phyloP scores from a whole-genome alignment of 108 stramenopile species.

The Skeletonema grethae region DNA sequence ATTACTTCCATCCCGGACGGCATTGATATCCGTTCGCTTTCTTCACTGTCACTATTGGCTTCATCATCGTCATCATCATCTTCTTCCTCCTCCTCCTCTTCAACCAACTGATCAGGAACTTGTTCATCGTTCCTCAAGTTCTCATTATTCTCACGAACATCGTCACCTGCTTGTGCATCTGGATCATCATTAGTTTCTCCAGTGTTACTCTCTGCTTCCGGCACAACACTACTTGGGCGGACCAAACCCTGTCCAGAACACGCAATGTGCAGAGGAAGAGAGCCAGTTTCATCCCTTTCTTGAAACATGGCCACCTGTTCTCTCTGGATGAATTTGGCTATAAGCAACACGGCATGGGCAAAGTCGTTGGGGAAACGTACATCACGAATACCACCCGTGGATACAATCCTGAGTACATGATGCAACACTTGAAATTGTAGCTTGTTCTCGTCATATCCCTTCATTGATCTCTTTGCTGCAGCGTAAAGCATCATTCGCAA shows the following conservation, averaged over 20 bases:
- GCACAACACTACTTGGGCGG: slow-evolving; percentile 4
- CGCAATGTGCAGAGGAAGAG: slow-evolving; percentile 47
- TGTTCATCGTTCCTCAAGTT: slow-evolving; percentile 7
- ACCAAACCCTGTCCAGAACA: slow-evolving; percentile 27
- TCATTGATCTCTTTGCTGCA: slow-evolving; percentile 24
- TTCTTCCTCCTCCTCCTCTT: background rate
- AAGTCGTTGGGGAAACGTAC: slow-evolving; percentile 43
- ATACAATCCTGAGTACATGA: slow-evolving; percentile 27
- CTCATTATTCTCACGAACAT: background rate
- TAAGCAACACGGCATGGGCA: slow-evolving; percentile 30
- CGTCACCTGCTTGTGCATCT: slow-evolving; percentile 19
- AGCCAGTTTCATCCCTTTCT: slow-evolving; percentile 45
- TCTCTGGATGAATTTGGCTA: slow-evolving; percentile 40
- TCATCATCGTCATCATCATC: slow-evolving; percentile 19
- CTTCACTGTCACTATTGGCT: slow-evolving; percentile 12
- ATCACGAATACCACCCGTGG: slow-evolving; percentile 19
- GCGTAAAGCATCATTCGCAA: slow-evolving; percentile 48
- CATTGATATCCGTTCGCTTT: slow-evolving; percentile 11
- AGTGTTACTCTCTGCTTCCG: background rate
- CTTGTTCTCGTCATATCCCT: slow-evolving; percentile 29
- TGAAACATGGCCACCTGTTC: slow-evolving; percentile 26
- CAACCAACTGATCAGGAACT: background rate
- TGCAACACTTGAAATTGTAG: slow-evolving; percentile 36
- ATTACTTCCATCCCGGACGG: slow-evolving; percentile 35
- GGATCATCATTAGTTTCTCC: background rate